Evolutionary conservation across 495 filamentous ascomycete genomes (phyloP), one percentile per base, ranked within the genome.

Genomic region (Aspergillus wentii): DNA sequence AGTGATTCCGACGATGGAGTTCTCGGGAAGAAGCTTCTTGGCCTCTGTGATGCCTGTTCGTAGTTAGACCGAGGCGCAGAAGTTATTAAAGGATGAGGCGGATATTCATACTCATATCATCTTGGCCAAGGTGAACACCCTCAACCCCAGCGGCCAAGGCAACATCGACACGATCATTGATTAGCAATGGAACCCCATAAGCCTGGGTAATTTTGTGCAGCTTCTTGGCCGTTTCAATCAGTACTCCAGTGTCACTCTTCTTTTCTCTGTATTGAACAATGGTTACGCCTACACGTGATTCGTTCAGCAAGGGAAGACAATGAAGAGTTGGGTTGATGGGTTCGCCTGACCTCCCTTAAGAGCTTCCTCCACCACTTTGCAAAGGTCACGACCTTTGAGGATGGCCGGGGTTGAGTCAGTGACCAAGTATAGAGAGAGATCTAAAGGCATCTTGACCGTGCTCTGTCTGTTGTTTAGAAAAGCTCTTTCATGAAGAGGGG

Each of bases 81-180:
- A 33, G 22, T 19, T 40, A 8, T 17, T 44, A 48, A 15, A 25
- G 34, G 18, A 31, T 3, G 21, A 35, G 10, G 26, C n/a, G n/a
- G 21, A 37, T 16, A 15, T 18, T 56, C 74, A 38, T 60, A 88
- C 86, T 74, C 69, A 95, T 81, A 62, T 98, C 91, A 75, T 95
- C 88, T 61, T 95, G 91, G 20, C 92, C 91, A 27, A 98, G 73
- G 59, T 98, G 91, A 10, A 95, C 85, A 30, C 92, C 92, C 56
- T 95, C 91, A 26, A 82, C 89, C 5, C 80, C 84, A 29, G 86
- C 75, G 11, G 87, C 92, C 18, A 92, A 69, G 16, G 88, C 89
- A 13, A 98, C 86, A 65, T 94, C 90, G 4, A 95, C 74, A n/a
- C 89, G 83, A 60, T 98, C 92, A 56, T 98, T 96, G 64, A 98